Base-by-base conservation (phyloP, 2,329 filamentous ascomycete species). In the Talaromyces sp. region DNA sequence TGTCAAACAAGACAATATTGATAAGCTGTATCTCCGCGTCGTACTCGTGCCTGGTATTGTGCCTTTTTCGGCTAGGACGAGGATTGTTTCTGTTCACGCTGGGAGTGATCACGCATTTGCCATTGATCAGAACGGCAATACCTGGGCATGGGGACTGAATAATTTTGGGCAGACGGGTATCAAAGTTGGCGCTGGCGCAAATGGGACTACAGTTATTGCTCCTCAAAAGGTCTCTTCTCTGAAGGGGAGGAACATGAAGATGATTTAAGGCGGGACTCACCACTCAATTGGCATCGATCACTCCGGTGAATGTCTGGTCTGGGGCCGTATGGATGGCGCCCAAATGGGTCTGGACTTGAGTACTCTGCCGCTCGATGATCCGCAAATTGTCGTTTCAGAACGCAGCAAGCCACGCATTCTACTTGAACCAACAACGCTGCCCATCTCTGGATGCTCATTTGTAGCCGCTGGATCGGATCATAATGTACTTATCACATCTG, bases 61-160 rank as follows among this genome's bases (percentile, higher is more conserved):
- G 66, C 82, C 84, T 50, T 80, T 87, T 39, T 81, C 83, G 43
- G 81, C 80, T 69, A 81, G 82, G 47, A 82, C 80, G 69, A 81
- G 82, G 68, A 78, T 80, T 66, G 84, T 88, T 54, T 68, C 66
- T 16, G 69, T 76, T 62, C 69, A 69, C 19, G 70, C 69, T 37
- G 74, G 74, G 1, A 47, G 58, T 2, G 81, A 83, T 70, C 80
- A 82, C 67, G 81, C 81, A 1, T 79, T 82, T n/a, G 82, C 81
- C 47, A 78, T 83, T 43, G 74, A 75, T 65, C 71, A 70, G 0
- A 64, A 72, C 9, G 80, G 81, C 31, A 73, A 73, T 39, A 72
- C 76, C 37, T 93, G 86, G 78, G 85, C 87, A 0, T 95, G 91
- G 90, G 91, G 91, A 11, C 82, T 91, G 13, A 95, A 95, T 82